Evolutionary conservation across 495 filamentous ascomycete genomes (phyloP), one percentile per base, ranked within the genome.

Genomic region (Trypethelium eluteriae): DNA sequence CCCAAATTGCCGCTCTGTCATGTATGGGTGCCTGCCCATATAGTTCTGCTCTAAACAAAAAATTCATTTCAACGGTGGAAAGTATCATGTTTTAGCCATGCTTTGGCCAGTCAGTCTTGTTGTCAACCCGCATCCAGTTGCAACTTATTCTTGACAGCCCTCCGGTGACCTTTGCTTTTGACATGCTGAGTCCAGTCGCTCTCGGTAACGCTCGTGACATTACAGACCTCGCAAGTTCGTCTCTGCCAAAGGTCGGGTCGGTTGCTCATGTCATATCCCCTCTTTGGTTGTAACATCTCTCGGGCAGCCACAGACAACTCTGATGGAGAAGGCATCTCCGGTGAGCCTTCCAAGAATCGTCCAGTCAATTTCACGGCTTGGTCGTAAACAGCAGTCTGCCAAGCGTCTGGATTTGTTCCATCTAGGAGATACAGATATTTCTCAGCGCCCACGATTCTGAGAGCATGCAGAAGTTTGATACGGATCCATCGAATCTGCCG

Each of bases 401-500:
- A 96, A 6, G 74, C 62, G 0, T 76, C 64, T 41, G 85, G 73
- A 66, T 92, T 80, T 9, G 86, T 88, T 59, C 86, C 88, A 74
- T 97, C 89, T 0, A 97, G 76, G 7, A 96, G 74, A 72, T 88
- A 96, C 0, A 96, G 74, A 57, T 78, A 80, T 39, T 83, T 71
- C 25, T 80, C 80, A 39, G 80, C 78, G 9, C 77, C 76, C 16
- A 80, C 77, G 14, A 82, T 80, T 50, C 76, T 68, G 12, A 96
- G 79, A 1, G 87, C 83, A 41, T 81, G 80, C 49, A 93, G 79
- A 32, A 95, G 80, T 68, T 94, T 94, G 67, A 87, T 87, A 39
- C 89, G 85, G 62, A 98, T 92, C 92, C 92, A 99, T 67, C 86
- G 81, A 16, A 89, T 73, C 75, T 99, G 95, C 0, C 85, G 83